Evolutionary conservation across 2,329 filamentous ascomycete species (phyloP).

Genomic region (Xylaria sp.): DNA sequence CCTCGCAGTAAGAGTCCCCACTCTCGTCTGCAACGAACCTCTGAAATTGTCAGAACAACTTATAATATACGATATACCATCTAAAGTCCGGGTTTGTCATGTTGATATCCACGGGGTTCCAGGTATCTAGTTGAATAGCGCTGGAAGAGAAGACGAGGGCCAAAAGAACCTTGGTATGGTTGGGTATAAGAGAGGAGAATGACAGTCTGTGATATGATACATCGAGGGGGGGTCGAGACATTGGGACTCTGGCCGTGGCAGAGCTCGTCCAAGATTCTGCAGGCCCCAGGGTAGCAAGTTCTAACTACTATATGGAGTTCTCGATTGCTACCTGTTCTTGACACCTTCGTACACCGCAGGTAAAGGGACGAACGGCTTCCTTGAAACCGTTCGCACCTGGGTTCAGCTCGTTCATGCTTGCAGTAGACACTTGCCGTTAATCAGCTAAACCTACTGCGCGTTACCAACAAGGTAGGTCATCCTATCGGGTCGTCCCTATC

Average conservation of each 20-base stretch:
- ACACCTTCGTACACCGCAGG: not conserved
- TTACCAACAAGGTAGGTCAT: not conserved
- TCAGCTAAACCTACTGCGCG: not conserved
- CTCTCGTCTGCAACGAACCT: not conserved
- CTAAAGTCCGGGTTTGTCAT: not conserved
- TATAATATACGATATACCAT: not conserved
- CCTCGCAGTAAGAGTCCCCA: not conserved
- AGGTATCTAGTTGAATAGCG: not conserved
- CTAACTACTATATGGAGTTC: too few species aligned
- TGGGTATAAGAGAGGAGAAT: not conserved
- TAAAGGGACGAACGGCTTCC: not conserved
- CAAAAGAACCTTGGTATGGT: not conserved
- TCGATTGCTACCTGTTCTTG: not conserved
- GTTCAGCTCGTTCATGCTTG: not conserved
- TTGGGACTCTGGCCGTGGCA: conserved; percentile 26
- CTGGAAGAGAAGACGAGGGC: not conserved
- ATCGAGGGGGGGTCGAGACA: not conserved
- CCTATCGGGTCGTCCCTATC: not conserved
- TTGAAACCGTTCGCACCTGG: not conserved
- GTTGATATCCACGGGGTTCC: not conserved
- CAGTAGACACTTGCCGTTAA: not conserved
- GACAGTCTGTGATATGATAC: not conserved
- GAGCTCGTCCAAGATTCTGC: conserved; percentile 9
- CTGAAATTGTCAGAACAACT: not conserved
- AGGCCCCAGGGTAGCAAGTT: not conserved